Base-by-base conservation (phyloP, 495 filamentous ascomycete species). In the Podospora pseudopauciseta region DNA sequence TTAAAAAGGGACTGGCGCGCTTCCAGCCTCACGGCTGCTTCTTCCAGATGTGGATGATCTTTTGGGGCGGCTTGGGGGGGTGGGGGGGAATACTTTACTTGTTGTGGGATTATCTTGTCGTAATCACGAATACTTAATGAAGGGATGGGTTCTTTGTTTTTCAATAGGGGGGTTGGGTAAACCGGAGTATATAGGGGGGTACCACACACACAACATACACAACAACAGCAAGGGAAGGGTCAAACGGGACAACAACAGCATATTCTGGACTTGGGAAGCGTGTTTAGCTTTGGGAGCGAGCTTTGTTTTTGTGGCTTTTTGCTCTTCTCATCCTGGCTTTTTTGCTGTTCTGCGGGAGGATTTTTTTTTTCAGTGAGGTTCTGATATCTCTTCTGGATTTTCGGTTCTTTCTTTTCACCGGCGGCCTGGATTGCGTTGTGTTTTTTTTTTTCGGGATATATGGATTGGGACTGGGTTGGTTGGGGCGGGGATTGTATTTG, bases 141-240 rank as follows among this genome's bases (percentile, higher is more conserved):
- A 32, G 4, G 20, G 59, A 27, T 27, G 19, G 28, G 27, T 13
- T 61, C 30, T 61, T 28, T 61, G 59, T 61, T 61, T 61, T 61
- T 19, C 30, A 27, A 5, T 30, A 30, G 56, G 56, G 56, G 30
- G 30, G 30, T 57, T 32, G 20, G 20, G 20, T 49, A 49, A 11
- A 28, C 26, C 32, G 32, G 26, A 32, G 32, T 61, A 61, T 32
- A 27, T 32, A 27, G n/a, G 32, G 59, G 59, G 59, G n/a, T 28
- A 61, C 26, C n/a, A 61, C 59, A 61, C 59, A 61, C 59, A 61
- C 59, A 28, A 61, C 59, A 28, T 28, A 18, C 32, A 61, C 16
- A 61, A 13, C 32, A 61, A 27, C 32, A 61, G 26, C 34, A 63
- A 32, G 57, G 39, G 57, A 59, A 30, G 58, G 58, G 53, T 23